Percentiles rank a stretch among this genome's conserved stretches.
phyloP scores from a whole-genome alignment of 1,139 yeast genomes.

The Debaryomycetaceae sp. region DNA sequence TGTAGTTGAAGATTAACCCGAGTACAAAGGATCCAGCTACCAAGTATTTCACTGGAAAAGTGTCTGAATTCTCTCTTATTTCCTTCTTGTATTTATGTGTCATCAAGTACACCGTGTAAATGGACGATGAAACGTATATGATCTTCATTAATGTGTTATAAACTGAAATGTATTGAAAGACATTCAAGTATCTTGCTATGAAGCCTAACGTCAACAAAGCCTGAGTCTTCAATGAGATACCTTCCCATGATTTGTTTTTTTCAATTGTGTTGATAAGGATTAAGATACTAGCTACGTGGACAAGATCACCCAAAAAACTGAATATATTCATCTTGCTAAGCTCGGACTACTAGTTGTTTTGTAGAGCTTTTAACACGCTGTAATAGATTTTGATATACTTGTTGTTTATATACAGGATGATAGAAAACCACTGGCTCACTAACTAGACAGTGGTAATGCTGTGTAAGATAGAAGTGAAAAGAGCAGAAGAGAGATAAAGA shows the following conservation, averaged over 20 bases:
- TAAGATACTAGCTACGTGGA: slow-evolving; percentile 79
- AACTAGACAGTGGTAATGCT: too few species aligned
- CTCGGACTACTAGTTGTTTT: too few species aligned
- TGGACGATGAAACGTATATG: slow-evolving; percentile 70
- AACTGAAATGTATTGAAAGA: slow-evolving; percentile 57
- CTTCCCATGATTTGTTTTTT: slow-evolving; percentile 64
- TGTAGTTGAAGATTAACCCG: slow-evolving; percentile 64
- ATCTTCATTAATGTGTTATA: slow-evolving; percentile 82
- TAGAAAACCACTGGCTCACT: too few species aligned
- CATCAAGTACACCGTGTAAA: slow-evolving; percentile 75
- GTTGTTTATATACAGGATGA: slow-evolving; percentile 2
- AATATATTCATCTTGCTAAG: slow-evolving; percentile 43
- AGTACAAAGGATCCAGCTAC: slow-evolving; percentile 59
- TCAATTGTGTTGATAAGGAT: slow-evolving; percentile 72
- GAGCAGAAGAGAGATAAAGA: too few species aligned
- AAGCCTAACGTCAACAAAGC: slow-evolving; percentile 74
- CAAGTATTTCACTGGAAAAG: slow-evolving; percentile 73
- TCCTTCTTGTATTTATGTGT: slow-evolving; percentile 55
- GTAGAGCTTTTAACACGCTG: slow-evolving; percentile 8
- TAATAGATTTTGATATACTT: background rate
- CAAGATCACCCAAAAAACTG: slow-evolving; percentile 67
- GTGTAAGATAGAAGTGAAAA: too few species aligned
- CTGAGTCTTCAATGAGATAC: slow-evolving; percentile 89
- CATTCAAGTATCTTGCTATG: slow-evolving; percentile 74
- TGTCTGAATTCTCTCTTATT: slow-evolving; percentile 55